phyloP scores from a whole-genome alignment of 805 yeast species.

The Myxozyma vanderwaltii region DNA sequence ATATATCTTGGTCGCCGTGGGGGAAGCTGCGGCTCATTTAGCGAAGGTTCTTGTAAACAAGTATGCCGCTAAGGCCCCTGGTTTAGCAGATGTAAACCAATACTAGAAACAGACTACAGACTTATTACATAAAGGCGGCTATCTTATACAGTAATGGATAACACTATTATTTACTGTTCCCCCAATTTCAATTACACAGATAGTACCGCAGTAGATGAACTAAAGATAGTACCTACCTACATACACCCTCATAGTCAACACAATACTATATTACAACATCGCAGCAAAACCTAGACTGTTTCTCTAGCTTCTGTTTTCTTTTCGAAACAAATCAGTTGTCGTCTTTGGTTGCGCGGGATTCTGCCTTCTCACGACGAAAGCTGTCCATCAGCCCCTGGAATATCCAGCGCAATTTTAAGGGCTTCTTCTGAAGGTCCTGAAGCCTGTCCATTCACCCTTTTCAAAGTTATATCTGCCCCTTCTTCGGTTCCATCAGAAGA shows the following conservation, averaged over 20 bases:
- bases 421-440: slow-evolving; percentile 24
- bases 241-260: neutral
- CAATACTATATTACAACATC: neutral
- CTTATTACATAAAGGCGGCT: neutral
- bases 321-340: neutral
- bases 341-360: no score
- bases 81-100: no score
- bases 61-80: no score
- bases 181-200: neutral
- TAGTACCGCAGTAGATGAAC: neutral
- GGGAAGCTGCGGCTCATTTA: neutral
- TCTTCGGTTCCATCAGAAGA: slow-evolving; percentile 19
- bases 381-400: slow-evolving; percentile 13
- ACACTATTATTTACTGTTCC: neutral
- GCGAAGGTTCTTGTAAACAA: no score
- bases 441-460: slow-evolving; percentile 6
- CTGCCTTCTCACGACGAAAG: neutral
- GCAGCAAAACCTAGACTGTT: neutral
- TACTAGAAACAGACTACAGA: no score
- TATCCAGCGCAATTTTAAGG: slow-evolving; percentile 14
- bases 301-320: neutral
- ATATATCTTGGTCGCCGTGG: neutral
- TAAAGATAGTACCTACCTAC: neutral
- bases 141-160: neutral
- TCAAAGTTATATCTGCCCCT: neutral